Conservation (phyloP, 2,329 filamentous ascomycete species). For the Geosmithia flava region DNA sequence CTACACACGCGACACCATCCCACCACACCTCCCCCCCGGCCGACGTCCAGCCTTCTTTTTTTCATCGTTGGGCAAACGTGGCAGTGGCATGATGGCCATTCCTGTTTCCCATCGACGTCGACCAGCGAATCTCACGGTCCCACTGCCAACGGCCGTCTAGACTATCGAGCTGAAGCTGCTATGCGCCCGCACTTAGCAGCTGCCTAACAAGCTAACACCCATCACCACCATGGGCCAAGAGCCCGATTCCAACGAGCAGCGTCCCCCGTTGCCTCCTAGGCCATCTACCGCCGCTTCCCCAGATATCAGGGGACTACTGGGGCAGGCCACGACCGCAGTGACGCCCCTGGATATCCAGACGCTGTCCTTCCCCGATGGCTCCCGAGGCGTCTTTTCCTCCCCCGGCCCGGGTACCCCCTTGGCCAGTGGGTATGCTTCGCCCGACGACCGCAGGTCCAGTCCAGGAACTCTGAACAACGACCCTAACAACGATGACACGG, state of each 20-base stretch:
- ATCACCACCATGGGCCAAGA: slow-evolving; percentile 9
- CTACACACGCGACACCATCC: background rate
- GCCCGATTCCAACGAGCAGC: slow-evolving; percentile 25
- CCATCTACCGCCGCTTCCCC: slow-evolving; percentile 21
- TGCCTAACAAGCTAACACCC: background rate
- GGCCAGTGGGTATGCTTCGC: slow-evolving; percentile 27
- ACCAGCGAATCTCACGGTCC: slow-evolving; percentile 6
- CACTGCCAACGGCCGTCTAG: background rate
- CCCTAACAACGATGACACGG: slow-evolving; percentile 47
- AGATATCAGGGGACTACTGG: slow-evolving; percentile 31
- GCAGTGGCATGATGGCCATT: slow-evolving; percentile 16
- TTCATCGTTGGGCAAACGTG: background rate
- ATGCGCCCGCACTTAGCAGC: background rate
- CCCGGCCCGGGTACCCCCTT: slow-evolving; percentile 22
- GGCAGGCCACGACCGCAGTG: slow-evolving; percentile 72
- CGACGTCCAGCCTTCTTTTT: background rate
- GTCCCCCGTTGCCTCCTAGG: slow-evolving; percentile 44
- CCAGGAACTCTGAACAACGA: slow-evolving; percentile 9
- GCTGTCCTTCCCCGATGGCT: slow-evolving; percentile 58
- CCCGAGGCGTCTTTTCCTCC: slow-evolving; percentile 48
- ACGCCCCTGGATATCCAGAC: slow-evolving; percentile 73
- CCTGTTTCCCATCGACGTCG: background rate
- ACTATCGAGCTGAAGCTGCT: background rate
- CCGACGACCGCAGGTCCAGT: slow-evolving; percentile 13
- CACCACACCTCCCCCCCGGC: background rate